A percentile compares a stretch with the other conserved stretches of the same genome.
Conservation (phyloP, 176 grass and related monocot species). For the Oryza meridionalis region DNA sequence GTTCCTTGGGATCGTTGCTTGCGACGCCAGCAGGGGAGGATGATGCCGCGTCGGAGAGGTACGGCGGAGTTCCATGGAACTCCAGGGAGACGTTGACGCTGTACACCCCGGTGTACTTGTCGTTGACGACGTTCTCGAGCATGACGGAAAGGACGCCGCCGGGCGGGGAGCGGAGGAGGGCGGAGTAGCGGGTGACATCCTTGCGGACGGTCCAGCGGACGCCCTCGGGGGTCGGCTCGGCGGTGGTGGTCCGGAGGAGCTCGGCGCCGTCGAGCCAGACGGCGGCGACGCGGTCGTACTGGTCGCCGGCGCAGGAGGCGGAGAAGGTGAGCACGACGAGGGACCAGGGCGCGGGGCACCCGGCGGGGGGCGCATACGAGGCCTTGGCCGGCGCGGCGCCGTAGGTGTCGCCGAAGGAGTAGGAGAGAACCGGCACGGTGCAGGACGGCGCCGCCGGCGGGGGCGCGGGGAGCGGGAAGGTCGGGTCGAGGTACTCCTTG, state of each 20-base stretch:
- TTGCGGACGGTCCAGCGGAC: constrained; percentile 77
- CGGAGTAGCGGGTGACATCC: constrained; percentile 70
- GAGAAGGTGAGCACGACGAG: constrained; percentile 78
- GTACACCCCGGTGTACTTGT: constrained; percentile 70
- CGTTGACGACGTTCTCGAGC: constrained; percentile 96
- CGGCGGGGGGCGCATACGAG: constrained; percentile 55
- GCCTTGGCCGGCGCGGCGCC: constrained; percentile 53
- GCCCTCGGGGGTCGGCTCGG: constrained; percentile 67
- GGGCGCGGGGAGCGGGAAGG: constrained; percentile 43
- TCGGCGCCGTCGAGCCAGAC: constrained; percentile 84
- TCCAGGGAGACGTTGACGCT: constrained; percentile 75
- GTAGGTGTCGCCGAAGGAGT: constrained; percentile 87
- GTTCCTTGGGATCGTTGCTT: not conserved
- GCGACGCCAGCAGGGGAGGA: not conserved
- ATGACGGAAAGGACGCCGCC: constrained; percentile 64
- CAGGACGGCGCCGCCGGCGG: constrained; percentile 38
- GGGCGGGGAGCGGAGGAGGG: constrained; percentile 58
- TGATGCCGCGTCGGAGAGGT: not conserved
- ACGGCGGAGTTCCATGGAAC: constrained; percentile 55
- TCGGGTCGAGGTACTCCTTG: constrained; percentile 73
- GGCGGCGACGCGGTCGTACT: constrained; percentile 90
- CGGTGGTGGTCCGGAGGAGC: constrained; percentile 90
- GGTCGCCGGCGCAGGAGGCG: constrained; percentile 63
- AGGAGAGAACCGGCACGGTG: constrained; percentile 62
- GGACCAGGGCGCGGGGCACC: constrained; percentile 66